Evolutionary conservation across 176 grass and related monocot genomes (phyloP), one percentile per base, ranked within the genome.

Genomic region (Saccharum officinarum): DNA sequence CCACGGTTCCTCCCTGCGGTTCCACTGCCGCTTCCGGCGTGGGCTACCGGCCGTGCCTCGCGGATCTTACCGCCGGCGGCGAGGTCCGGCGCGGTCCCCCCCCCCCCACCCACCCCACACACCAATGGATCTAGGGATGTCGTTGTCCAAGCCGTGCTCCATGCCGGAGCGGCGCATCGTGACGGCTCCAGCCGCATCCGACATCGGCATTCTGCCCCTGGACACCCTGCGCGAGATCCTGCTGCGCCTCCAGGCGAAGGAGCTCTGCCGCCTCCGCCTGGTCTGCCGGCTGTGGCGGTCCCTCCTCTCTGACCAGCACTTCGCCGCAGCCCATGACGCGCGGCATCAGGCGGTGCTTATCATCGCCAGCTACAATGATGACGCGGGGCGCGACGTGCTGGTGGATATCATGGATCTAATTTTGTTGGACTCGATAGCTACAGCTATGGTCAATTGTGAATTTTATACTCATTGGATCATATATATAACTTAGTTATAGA

Each of bases 361-460:
- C 71, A 0, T 34, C 8, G 25, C 34, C 8, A 7, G 7, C 20
- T 57, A 57, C 54, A 57, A n/a, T 0, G 28, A 22, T 4, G 10
- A 57, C 31, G 73, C 11, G 6, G 39, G 7, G 1, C 22, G 16
- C 3, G 39, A 41, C 60, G 7, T 22, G 7, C 7, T 83, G 6
- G 26, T 50, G 40, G 82, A 84, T 13, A 20, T 49, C 57, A 76
- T 76, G 73, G 73, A 76, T 57, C 6, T 23, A n/a, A n/a, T n/a
- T n/a, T n/a, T n/a, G n/a, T n/a, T n/a, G n/a, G n/a, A n/a, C n/a
- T n/a, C n/a, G n/a, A n/a, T n/a, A n/a, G n/a, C n/a, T n/a, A n/a
- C n/a, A n/a, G n/a, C n/a, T n/a, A n/a, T n/a, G n/a, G n/a, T n/a
- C n/a, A n/a, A n/a, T n/a, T n/a, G n/a, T n/a, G n/a, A n/a, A n/a